These are phyloP conservation scores for Xylariales sp. DNA, from an alignment of 2,329 filamentous ascomycete genomes.

Conservation along the genomic window DNA sequence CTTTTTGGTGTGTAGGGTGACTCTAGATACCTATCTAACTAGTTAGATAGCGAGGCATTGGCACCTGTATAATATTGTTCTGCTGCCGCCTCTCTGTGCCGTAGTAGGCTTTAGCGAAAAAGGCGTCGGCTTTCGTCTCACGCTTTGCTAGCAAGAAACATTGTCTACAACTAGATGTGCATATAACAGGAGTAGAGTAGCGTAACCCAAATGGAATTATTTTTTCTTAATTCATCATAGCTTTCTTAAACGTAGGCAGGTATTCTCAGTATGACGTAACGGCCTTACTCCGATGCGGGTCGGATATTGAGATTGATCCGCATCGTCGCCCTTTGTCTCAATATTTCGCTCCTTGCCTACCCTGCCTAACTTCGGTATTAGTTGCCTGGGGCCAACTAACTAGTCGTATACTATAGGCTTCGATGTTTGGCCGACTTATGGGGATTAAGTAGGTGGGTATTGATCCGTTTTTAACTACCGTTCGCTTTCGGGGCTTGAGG, in stretches of 20 bases:
- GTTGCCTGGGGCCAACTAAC: not conserved
- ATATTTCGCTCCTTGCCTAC: not conserved
- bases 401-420: not conserved
- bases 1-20: not conserved
- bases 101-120: not conserved
- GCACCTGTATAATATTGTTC: conserved; percentile 18
- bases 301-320: conserved; percentile 1
- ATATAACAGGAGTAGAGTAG: not conserved
- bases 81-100: not conserved
- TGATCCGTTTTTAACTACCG: not conserved
- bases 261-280: too few species aligned
- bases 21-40: not conserved
- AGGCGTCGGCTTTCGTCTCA: not conserved
- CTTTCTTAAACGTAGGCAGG: not conserved
- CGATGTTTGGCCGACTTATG: not conserved
- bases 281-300: conserved; percentile 11
- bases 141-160: conserved; percentile 5
- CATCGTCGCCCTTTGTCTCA: not conserved
- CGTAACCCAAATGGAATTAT: conserved; percentile 12
- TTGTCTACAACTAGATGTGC: not conserved
- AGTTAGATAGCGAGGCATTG: not conserved
- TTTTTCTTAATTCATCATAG: conserved; percentile 2
- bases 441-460: not conserved
- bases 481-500: not conserved
- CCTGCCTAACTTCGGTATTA: not conserved